Conservation (phyloP, 495 filamentous ascomycete species). For the Penicillium malachiteum region DNA sequence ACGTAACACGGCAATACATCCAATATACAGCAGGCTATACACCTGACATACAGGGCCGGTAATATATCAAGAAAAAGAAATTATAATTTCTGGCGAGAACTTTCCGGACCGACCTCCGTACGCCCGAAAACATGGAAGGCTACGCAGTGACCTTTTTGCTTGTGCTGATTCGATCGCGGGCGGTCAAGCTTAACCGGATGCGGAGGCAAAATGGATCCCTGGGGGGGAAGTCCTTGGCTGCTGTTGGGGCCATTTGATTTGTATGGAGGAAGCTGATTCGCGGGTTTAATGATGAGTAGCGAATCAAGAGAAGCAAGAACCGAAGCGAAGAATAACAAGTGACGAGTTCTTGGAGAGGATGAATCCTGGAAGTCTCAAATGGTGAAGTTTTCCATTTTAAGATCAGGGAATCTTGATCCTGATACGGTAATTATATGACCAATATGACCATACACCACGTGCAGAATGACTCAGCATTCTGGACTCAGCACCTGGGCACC, state of each 20-base stretch:
- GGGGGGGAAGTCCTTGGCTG: neutral
- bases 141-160: conserved; percentile 9
- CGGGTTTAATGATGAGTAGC: neutral
- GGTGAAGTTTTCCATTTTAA: too few relatives aligned
- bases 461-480: conserved; percentile 4
- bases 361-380: too few relatives aligned
- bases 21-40: too few relatives aligned
- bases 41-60: too few relatives aligned
- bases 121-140: conserved; percentile 21
- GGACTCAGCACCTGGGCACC: too few relatives aligned
- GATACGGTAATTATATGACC: too few relatives aligned
- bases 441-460: neutral
- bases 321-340: neutral
- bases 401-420: too few relatives aligned
- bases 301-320: neutral
- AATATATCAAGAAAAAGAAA: too few relatives aligned
- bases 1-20: too few relatives aligned
- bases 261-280: neutral
- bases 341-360: too few relatives aligned
- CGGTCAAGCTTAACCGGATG: conserved; percentile 10
- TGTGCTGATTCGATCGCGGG: conserved; percentile 14
- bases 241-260: neutral
- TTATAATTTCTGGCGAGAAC: too few relatives aligned
- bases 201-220: conserved; percentile 1
- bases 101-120: too few relatives aligned